Percentiles rank a stretch among this genome's conserved stretches.
These are phyloP conservation scores for Cytospora chrysosperma DNA, from an alignment of 2,329 filamentous ascomycete genomes.

Conservation along the genomic window DNA sequence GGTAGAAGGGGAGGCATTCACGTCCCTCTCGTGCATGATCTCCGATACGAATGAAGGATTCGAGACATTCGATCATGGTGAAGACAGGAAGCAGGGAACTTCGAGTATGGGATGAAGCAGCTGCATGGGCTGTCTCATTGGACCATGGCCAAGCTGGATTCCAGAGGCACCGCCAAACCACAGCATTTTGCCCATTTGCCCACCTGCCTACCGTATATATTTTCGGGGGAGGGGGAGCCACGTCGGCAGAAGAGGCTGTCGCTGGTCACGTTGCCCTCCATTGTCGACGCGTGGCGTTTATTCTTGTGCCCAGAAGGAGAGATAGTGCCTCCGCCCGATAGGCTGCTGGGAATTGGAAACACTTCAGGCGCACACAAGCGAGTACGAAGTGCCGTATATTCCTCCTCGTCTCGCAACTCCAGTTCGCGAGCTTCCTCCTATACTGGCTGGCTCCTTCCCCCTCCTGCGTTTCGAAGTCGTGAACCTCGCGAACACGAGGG, in stretches of 20 bases:
- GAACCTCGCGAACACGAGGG: not conserved
- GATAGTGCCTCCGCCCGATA: conserved; percentile 1
- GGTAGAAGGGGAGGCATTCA: not conserved
- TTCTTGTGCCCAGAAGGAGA: conserved; percentile 6
- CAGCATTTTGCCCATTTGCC: not conserved
- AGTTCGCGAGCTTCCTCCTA: not conserved
- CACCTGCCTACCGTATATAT: not conserved
- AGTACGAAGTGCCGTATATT: not conserved
- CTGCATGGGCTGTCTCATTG: not conserved
- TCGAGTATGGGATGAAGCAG: not conserved
- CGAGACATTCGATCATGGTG: not conserved
- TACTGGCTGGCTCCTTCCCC: not conserved
- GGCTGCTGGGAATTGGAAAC: not conserved
- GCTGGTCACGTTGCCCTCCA: conserved; percentile 10
- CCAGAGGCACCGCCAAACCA: not conserved
- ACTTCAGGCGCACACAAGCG: not conserved
- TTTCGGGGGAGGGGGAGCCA: conserved; percentile 1
- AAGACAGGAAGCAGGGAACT: not conserved
- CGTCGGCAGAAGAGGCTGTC: not conserved
- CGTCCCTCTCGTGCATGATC: not conserved
- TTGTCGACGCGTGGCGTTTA: conserved; percentile 12
- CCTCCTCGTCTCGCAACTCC: not conserved
- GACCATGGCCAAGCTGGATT: not conserved
- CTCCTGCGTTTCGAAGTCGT: not conserved
- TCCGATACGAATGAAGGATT: not conserved